These are phyloP conservation scores for Exophiala spinifera DNA, from an alignment of 2,329 filamentous ascomycete genomes.

Conservation along the genomic window DNA sequence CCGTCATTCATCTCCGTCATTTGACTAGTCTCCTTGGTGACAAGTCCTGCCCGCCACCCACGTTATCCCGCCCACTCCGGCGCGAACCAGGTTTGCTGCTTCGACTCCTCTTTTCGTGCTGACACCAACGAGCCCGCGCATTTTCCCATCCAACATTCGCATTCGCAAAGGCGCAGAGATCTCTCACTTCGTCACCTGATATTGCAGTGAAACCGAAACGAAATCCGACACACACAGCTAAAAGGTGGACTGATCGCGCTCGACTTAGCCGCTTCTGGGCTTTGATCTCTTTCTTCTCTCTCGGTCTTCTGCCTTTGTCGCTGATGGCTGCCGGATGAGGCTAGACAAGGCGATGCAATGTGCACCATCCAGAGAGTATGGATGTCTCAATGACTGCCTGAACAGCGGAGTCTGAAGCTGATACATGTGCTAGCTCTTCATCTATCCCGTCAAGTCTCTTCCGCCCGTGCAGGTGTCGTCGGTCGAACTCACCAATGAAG, in stretches of 20 bases:
- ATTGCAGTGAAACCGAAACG: background rate
- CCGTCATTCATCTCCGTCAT: too few relatives aligned
- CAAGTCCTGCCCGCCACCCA: too few relatives aligned
- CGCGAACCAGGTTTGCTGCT: too few relatives aligned
- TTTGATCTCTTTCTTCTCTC: background rate
- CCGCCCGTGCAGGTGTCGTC: slow-evolving; percentile 27
- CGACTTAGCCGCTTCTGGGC: slow-evolving; percentile 2
- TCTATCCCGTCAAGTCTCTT: slow-evolving; percentile 28
- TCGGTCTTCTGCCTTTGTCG: background rate
- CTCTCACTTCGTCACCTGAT: background rate
- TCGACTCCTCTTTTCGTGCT: background rate
- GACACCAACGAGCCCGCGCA: background rate
- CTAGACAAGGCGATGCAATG: slow-evolving; percentile 5
- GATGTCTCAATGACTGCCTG: background rate
- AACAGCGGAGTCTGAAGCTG: slow-evolving; percentile 1
- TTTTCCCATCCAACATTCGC: too few relatives aligned
- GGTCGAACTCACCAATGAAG: slow-evolving; percentile 28
- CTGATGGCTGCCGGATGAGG: slow-evolving; percentile 8
- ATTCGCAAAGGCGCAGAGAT: too few relatives aligned
- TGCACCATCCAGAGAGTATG: slow-evolving; percentile 22
- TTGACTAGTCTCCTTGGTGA: too few relatives aligned
- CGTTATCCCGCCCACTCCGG: too few relatives aligned
- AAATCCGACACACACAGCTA: background rate
- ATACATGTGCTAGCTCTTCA: slow-evolving; percentile 20
- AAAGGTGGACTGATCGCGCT: background rate